Percentiles rank a stretch among this genome's conserved stretches.
These are phyloP conservation scores for Nemophila menziesii DNA, from an alignment of 257 asterid genomes.

Conservation along the genomic window DNA sequence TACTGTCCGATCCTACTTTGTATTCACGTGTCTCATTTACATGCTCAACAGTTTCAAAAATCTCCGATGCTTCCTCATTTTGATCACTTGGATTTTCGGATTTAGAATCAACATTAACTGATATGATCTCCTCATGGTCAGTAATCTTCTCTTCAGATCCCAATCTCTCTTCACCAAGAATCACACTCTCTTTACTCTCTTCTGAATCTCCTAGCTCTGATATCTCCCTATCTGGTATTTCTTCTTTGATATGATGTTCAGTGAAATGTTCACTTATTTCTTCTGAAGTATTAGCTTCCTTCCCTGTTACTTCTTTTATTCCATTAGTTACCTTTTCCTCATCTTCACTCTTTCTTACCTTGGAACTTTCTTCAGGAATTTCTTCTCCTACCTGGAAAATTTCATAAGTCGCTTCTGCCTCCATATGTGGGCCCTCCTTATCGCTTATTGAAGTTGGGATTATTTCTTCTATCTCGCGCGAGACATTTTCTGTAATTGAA, in stretches of 20 bases:
- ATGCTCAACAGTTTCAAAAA: not conserved
- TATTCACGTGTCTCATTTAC: not conserved
- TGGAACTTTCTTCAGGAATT: conserved; percentile 11
- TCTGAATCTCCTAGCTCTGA: no score
- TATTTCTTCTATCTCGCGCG: conserved; percentile 5
- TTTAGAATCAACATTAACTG: not conserved
- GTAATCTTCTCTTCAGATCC: not conserved
- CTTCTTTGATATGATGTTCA: conserved; percentile 1
- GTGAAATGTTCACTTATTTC: no score
- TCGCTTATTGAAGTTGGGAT: conserved; percentile 9
- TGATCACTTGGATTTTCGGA: not conserved
- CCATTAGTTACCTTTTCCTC: not conserved
- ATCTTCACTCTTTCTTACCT: conserved; percentile 6
- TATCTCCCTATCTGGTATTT: no score
- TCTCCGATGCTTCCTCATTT: not conserved
- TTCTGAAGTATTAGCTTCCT: not conserved
- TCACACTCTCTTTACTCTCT: no score
- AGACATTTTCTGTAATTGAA: not conserved
- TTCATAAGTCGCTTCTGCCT: conserved; percentile 12
- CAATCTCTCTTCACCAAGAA: no score
- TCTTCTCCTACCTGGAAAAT: conserved; percentile 15
- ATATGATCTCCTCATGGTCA: conserved; percentile 1
- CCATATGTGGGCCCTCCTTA: conserved; percentile 13
- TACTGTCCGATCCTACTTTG: not conserved
- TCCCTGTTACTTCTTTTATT: conserved; percentile 3